Evolutionary conservation across 176 grass and related monocot species (phyloP).

Genomic region (Miscanthus lutarioriparius): DNA sequence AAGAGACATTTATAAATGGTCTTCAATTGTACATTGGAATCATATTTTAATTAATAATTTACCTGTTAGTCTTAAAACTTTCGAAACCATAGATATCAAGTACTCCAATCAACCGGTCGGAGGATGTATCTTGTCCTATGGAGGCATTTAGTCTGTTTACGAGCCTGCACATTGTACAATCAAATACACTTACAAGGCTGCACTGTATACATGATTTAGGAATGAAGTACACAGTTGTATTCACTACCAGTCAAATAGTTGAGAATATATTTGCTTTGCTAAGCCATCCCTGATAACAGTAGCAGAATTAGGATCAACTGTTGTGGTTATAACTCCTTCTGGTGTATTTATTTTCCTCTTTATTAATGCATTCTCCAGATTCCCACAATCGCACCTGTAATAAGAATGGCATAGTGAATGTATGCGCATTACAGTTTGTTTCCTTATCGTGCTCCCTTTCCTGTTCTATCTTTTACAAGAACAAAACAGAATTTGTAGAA

Average conservation of each 20-base stretch:
- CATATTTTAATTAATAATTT: slow-evolving; percentile 35
- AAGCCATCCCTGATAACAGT: slow-evolving; percentile 90
- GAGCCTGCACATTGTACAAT: slow-evolving; percentile 60
- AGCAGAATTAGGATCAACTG: slow-evolving; percentile 85
- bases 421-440: neutral
- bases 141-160: slow-evolving; percentile 87
- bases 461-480: neutral
- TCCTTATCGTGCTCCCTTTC: neutral
- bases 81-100: slow-evolving; percentile 99
- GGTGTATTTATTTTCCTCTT: slow-evolving; percentile 87
- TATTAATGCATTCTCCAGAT: slow-evolving; percentile 79
- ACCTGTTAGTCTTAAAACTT: slow-evolving; percentile 98
- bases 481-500: neutral
- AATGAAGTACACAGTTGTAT: neutral
- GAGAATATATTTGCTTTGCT: slow-evolving; percentile 84
- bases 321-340: slow-evolving; percentile 87
- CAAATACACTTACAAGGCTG: slow-evolving; percentile 20
- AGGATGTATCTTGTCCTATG: slow-evolving; percentile 87
- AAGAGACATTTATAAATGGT: slow-evolving; percentile 24
- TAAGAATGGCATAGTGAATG: slow-evolving; percentile 22
- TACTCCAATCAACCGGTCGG: slow-evolving; percentile 72
- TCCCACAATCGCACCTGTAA: slow-evolving; percentile 64
- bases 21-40: slow-evolving; percentile 21
- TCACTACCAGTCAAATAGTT: slow-evolving; percentile 84
- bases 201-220: neutral